phyloP scores from a whole-genome alignment of 306 rosid species.

The Dryas drummondii region DNA sequence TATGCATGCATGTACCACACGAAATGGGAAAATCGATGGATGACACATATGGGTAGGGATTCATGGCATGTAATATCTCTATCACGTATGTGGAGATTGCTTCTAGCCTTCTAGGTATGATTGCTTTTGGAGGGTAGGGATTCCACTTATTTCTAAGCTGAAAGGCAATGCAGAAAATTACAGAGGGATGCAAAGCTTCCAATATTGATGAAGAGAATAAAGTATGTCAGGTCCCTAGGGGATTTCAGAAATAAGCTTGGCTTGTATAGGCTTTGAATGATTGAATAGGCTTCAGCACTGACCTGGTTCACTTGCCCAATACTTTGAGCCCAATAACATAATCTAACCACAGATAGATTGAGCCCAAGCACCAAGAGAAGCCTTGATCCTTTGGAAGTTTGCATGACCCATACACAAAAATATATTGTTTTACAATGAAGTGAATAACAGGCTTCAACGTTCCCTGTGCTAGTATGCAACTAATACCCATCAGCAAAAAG shows the following conservation, averaged over 20 bases:
- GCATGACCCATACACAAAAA: too few species aligned
- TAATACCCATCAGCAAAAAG: neutral
- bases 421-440: too few species aligned
- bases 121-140: neutral
- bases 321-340: neutral
- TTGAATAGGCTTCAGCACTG: neutral
- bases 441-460: neutral
- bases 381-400: too few species aligned
- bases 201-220: too few species aligned
- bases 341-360: neutral
- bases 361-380: neutral
- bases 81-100: neutral
- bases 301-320: neutral
- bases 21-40: neutral
- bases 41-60: neutral
- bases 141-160: neutral
- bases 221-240: too few species aligned
- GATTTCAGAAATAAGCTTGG: too few species aligned
- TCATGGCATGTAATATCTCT: conserved; percentile 1
- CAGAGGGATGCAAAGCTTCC: too few species aligned
- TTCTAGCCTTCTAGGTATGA: neutral
- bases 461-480: neutral
- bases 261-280: too few species aligned
- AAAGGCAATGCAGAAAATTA: too few species aligned
- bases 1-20: neutral